Base-by-base conservation (phyloP, 1,139 yeast genomes). In the Tardiomyces depauwii region DNA sequence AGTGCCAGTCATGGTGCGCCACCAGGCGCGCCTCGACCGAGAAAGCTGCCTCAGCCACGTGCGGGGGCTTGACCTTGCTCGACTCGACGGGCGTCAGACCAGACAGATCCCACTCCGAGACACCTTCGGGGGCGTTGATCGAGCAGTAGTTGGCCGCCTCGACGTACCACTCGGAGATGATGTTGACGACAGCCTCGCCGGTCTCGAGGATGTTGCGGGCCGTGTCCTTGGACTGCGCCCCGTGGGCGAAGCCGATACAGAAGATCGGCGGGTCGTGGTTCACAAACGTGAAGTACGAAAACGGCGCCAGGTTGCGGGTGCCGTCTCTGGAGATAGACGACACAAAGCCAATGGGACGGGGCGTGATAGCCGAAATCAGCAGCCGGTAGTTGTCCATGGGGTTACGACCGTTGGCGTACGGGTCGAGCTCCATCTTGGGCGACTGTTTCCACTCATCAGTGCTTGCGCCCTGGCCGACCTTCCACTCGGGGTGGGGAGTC, bases 21-120 rank as follows among this genome's bases (percentile, higher is more conserved):
- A 74, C 50, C 30, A 77, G 60, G 55, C 72, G 76, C 32, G 74
- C 78, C 58, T 79, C 85, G 14, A 79, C 56, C 2, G 81, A 74
- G 53, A 79, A 77, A 1, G 79, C 81, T 39, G 79, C 71, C 53
- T 79, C 84, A 0, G 76, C 78, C 10, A 79, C 84, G 54, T 73
- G 78, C 4, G 76, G 70, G 0, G 82, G 73, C 47, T 66, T 70
- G 38, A 79, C 83, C 27, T 61, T 58, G 0, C 56, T 53, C 0
- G 82, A 74, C 5, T 59, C 54, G 7, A 61, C 53, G 2, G 76
- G 76, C 1, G 82, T 77, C 48, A 79, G 63, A 0, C 84, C 84
- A 13, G 73, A 56, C 41, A 77, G 60, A 47, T 70, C 64, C 78
- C 80, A 78, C 56, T 79, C 85, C 51, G 73, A 74, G 14, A 73